Evolutionary conservation across 2,329 filamentous ascomycete genomes (phyloP), one percentile per base, ranked within the genome.

Genomic region (Colletotrichum tanaceti): DNA sequence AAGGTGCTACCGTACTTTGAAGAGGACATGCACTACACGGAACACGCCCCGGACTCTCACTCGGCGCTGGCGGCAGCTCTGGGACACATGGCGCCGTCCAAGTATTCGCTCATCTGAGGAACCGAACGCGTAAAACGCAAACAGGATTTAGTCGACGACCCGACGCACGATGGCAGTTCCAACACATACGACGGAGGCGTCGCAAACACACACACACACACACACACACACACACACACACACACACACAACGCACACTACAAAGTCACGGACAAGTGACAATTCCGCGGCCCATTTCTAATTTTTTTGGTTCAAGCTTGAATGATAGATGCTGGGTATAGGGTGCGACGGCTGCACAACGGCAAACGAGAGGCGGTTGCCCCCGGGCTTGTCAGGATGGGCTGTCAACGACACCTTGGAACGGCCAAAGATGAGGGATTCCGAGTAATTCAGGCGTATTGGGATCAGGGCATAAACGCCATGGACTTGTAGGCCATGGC

Each of bases 1-100:
- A 79, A 75, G 59, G 72, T 82, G 10, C 72, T 78, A 13, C 75
- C 79, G 3, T 83, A 83, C 67, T 83, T 82, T 66, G 81, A 83
- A 53, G 81, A 82, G 65, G 80, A 83, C 60, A 81, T 82, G 71
- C 81, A 83, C 53, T 79, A 76, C 3, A 74, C 76, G 9, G 76
- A 80, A 52, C 81, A 83, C 63, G 79, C 76, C 4, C 74, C 74
- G 7, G 79, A 81, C 41, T 64, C 70, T 35, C 39, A 68, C 35
- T 61, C 63, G 28, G 70, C 70, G 14, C 38, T 70, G 58, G 70
- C 70, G 46, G 63, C 67, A 20, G 70, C 68, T 22, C 32, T 71
- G 54, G 67, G 65, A 11, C 65, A 71, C 43, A 65, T 62, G 61
- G 52, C 65, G 38, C 39, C 60, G 11, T 65, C 58, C 59, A 70